These are phyloP conservation scores for Xerocomellus dryophilus DNA, from an alignment of 768 basidiomycete species.

Conservation along the genomic window DNA sequence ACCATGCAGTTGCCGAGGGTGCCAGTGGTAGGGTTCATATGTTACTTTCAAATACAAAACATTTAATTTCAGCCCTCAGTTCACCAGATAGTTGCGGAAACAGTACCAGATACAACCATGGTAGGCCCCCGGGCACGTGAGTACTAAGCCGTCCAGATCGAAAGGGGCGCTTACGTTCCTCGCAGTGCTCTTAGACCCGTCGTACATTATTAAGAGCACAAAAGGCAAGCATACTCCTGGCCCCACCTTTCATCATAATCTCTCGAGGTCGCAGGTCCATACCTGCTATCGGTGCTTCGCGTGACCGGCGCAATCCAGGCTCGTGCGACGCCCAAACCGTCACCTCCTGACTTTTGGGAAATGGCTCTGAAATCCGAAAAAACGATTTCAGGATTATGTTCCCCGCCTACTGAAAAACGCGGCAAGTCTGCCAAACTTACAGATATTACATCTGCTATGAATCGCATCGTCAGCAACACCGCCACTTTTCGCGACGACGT, in stretches of 20 bases:
- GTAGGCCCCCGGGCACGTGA: not conserved
- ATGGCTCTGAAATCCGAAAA: not conserved
- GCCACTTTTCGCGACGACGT: slow-evolving; percentile 7
- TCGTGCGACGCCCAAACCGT: not conserved
- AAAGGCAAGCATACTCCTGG: not conserved
- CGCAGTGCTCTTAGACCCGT: not conserved
- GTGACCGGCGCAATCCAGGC: not conserved
- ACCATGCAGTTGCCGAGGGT: not conserved
- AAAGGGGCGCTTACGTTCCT: not conserved
- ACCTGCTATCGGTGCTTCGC: not conserved
- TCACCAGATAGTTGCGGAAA: too few relatives aligned
- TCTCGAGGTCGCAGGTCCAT: not conserved
- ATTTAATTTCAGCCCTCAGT: not conserved
- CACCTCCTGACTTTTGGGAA: slow-evolving; percentile 11
- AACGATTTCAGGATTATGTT: slow-evolving; percentile 3
- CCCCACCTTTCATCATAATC: not conserved
- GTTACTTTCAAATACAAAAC: not conserved
- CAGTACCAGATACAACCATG: too few relatives aligned
- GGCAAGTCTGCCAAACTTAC: slow-evolving; percentile 1
- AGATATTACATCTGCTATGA: not conserved
- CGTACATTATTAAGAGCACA: not conserved
- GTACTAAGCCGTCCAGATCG: not conserved
- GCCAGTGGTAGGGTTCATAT: not conserved
- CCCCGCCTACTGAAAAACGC: slow-evolving; percentile 2
- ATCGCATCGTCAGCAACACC: slow-evolving; percentile 7